Conservation (phyloP, 2,329 filamentous ascomycete species). For the Colletotrichum simmondsii region DNA sequence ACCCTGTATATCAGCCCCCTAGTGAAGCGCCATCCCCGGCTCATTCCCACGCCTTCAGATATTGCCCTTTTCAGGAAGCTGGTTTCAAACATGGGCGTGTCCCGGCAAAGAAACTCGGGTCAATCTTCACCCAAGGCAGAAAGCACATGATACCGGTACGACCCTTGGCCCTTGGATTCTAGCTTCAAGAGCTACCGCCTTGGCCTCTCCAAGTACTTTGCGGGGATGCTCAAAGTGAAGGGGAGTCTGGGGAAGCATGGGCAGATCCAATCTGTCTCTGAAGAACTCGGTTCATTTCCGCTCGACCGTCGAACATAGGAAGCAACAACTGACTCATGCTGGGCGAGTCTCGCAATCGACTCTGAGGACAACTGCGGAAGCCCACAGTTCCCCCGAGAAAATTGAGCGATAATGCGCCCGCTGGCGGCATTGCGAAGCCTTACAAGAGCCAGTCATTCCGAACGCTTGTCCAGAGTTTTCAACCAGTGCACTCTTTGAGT, state of each 20-base stretch:
- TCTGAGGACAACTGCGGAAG: neutral
- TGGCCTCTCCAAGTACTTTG: constrained; percentile 16
- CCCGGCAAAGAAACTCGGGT: constrained; percentile 23
- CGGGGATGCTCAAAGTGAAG: constrained; percentile 20
- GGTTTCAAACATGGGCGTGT: constrained; percentile 32
- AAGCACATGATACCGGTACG: constrained; percentile 13
- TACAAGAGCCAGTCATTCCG: constrained; percentile 2
- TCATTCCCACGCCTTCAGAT: constrained; percentile 22
- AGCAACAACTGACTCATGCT: constrained; percentile 21
- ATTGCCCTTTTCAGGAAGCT: constrained; percentile 25
- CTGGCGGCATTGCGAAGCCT: constrained; percentile 11
- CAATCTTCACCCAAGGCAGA: constrained; percentile 30
- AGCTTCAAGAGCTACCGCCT: constrained; percentile 19
- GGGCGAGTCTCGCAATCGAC: constrained; percentile 15
- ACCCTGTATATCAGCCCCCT: constrained; percentile 17
- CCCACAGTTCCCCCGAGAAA: constrained; percentile 11
- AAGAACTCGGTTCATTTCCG: constrained; percentile 34
- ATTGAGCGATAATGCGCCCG: constrained; percentile 19
- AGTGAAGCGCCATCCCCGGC: constrained; percentile 19
- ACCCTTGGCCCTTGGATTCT: neutral
- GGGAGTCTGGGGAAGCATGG: constrained; percentile 34
- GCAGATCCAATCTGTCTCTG: constrained; percentile 27
- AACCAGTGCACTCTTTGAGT: neutral
- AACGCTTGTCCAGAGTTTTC: neutral
- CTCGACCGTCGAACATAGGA: constrained; percentile 10